Base-by-base conservation (phyloP, 2,329 filamentous ascomycete genomes). In the Fulvia fulva region DNA sequence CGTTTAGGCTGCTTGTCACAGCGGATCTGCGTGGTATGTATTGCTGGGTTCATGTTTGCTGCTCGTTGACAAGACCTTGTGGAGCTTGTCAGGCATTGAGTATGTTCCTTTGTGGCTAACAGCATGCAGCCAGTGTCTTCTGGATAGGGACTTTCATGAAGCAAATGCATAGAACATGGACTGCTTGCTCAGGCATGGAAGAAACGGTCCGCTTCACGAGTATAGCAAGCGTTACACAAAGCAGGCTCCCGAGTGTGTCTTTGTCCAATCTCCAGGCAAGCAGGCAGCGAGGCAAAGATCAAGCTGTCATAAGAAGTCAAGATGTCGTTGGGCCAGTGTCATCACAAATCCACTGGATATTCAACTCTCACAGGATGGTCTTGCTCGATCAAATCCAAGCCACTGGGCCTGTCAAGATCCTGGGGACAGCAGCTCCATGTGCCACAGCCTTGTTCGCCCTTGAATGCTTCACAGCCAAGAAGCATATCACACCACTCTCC, bases 401-500 rank as follows among this genome's bases (percentile, higher is more conserved):
- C 28, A n/a, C 37, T 7, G 37, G 37, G 19, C 37, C 37, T 7
- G 14, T 5, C 37, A 41, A 41, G 16, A 8, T 41, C 16, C 14
- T n/a, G 7, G 37, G 14, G 19, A n/a, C 37, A 16, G 8, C n/a
- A 41, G 37, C 37, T n/a, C 5, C 19, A 7, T 41, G 37, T 19
- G 16, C 14, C 19, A 3, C 16, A 4, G 22, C 25, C 34, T 22
- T 30, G 23, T 28, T 44, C 37, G 7, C 25, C 21, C 22, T 45
- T 12, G 22, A 21, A 11, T 9, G 28, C 6, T 7, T 46, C 41
- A 43, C 19, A 21, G 8, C 14, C 28, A 34, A 9, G 1, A 41
- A 7, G n/a, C 37, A 41, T 19, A 8, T 41, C 37, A 41, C 37
- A 41, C 74, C 75, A 14, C 59, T 80, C 34, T 78, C 76, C 0